Conservation (phyloP, 495 filamentous ascomycete species). For the Lichina pygmaea region DNA sequence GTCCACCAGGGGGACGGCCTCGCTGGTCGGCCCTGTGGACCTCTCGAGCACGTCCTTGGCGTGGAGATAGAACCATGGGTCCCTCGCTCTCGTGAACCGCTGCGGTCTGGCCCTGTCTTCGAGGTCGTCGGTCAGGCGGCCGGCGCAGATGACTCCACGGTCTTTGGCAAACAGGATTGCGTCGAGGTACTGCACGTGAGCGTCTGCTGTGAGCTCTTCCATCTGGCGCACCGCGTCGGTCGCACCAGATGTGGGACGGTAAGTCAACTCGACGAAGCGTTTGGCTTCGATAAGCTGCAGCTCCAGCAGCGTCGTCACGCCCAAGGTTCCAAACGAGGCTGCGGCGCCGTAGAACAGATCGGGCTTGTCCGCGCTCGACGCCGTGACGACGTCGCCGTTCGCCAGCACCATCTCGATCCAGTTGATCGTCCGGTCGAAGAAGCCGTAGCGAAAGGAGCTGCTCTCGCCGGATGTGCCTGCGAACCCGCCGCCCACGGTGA, state of each 20-base stretch:
- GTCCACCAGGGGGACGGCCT: slow-evolving; percentile 25
- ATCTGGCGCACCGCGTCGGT: slow-evolving; percentile 16
- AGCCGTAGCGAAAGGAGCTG: slow-evolving; percentile 26
- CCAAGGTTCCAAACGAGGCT: slow-evolving; percentile 23
- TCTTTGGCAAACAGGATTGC: slow-evolving; percentile 21
- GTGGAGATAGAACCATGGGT: slow-evolving; percentile 35
- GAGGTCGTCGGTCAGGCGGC: slow-evolving; percentile 14
- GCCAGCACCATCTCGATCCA: slow-evolving; percentile 25
- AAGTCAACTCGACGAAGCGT: slow-evolving; percentile 22
- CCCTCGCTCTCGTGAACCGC: slow-evolving; percentile 19
- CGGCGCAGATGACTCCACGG: slow-evolving; percentile 21
- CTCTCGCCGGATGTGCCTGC: slow-evolving; percentile 27
- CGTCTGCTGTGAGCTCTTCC: slow-evolving; percentile 9
- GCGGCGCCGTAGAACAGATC: slow-evolving; percentile 28
- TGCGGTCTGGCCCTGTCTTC: not conserved
- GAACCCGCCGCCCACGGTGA: slow-evolving; percentile 28
- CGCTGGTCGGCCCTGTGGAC: slow-evolving; percentile 7
- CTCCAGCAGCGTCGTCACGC: slow-evolving; percentile 25
- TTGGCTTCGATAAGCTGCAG: slow-evolving; percentile 20
- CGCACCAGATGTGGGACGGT: slow-evolving; percentile 16
- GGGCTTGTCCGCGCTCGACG: slow-evolving; percentile 12
- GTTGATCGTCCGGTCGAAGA: slow-evolving; percentile 24
- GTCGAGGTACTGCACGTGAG: slow-evolving; percentile 24
- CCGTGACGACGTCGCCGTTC: slow-evolving; percentile 20
- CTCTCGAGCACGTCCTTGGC: slow-evolving; percentile 4